Evolutionary conservation across 225 moss, liverwort and hornwort genomes (phyloP), one percentile per base, ranked within the genome.

Genomic region (Rhytidiadelphus loreus): DNA sequence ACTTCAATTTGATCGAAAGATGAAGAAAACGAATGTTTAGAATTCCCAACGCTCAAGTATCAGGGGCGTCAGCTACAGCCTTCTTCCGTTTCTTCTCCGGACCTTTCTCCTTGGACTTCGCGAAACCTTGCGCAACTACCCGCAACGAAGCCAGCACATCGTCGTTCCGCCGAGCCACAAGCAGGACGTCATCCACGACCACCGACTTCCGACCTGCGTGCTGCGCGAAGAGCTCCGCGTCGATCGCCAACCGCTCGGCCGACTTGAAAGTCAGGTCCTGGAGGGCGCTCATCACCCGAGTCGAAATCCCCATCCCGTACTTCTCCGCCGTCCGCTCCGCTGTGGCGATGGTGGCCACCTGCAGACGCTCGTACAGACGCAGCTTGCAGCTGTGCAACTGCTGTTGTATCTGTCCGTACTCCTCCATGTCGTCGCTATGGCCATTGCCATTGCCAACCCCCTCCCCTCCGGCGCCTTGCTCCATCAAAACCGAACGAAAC

Each of bases 151-250:
- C 87, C 50, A 91, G 87, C 76, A 91, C 87, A 35, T 94, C 94
- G 28, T 92, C 92, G 69, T 94, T 94, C 80, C 92, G 85, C 80
- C 92, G 94, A 85, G 94, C 94, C 90, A 90, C 91, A 6, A 94
- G 91, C 32, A 94, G 91, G 85, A 94, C 92, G 74, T 94, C 94
- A 48, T 94, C 94, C 63, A 85, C 87, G 28, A 89, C 91, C 80
- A 94, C 94, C 57, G 91, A 91, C 79, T 92, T 94, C 64, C 92
- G 94, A 15, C 94, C 92, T 37, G 92, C 94, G 69, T 94, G 93
- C 90, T 92, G 94, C 11, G 94, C 94, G 41, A 94, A 94, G 69
- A 92, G 92, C 86, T 94, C 94, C 71, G 92, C 92, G 62, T 94
- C 94, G 41, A 88, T 78, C 39, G 94, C 94, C 87, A 92, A 41